phyloP scores from a whole-genome alignment of 176 grass and related monocot genomes.

The Puya raimondii region DNA sequence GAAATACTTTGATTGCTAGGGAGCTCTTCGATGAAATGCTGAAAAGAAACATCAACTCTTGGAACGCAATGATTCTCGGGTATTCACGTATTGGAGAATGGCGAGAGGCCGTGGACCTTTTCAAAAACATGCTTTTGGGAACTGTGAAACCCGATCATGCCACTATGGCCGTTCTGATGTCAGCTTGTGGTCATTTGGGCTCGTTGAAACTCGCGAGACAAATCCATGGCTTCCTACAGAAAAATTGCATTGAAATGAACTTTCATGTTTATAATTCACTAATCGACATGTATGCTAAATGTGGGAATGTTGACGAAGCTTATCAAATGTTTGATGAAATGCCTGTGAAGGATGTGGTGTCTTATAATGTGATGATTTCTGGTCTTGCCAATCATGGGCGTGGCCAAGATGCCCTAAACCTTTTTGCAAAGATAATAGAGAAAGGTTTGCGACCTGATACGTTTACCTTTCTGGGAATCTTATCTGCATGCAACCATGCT shows the following conservation, averaged over 20 bases:
- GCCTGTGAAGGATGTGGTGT: constrained; percentile 35
- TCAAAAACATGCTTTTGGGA: constrained; percentile 32
- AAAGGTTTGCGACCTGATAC: constrained; percentile 39
- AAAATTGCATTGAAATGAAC: constrained; percentile 40
- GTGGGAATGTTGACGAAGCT: constrained; percentile 29
- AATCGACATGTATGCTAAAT: constrained; percentile 58
- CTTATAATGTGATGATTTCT: constrained; percentile 65
- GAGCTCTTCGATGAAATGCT: constrained; percentile 38
- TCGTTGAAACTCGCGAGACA: constrained; percentile 38
- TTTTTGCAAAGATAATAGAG: constrained; percentile 31
- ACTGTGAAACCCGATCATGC: constrained; percentile 31
- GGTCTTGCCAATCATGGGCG: constrained; percentile 40
- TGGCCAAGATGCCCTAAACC: constrained; percentile 31
- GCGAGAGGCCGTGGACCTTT: constrained; percentile 26
- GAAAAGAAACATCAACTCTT: constrained; percentile 31
- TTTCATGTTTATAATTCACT: constrained; percentile 45
- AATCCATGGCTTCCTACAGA: constrained; percentile 43
- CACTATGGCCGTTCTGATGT: constrained; percentile 43
- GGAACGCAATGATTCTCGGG: constrained; percentile 36
- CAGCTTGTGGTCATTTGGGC: constrained; percentile 49
- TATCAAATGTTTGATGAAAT: constrained; percentile 30
- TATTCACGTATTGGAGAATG: constrained; percentile 34
- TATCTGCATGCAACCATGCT: constrained; percentile 52
- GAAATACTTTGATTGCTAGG: not conserved
- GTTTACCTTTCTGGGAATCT: constrained; percentile 42